Percentiles rank a stretch among this genome's conserved stretches.
Evolutionary conservation across 2,329 filamentous ascomycete genomes (phyloP).

Genomic region (Cladophialophora chaetospira): DNA sequence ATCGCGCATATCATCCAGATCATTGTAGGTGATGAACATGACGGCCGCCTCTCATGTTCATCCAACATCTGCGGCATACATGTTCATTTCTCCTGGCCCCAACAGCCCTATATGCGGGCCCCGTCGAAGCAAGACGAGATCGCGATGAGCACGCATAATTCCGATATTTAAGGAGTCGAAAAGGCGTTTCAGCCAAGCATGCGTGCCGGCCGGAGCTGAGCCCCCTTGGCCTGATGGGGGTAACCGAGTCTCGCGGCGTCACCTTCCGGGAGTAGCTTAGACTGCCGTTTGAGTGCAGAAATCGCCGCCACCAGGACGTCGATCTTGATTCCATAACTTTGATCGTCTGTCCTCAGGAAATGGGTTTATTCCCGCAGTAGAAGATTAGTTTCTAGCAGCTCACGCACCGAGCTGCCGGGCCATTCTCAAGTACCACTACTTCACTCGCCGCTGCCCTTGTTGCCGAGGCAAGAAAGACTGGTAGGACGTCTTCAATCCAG

Average conservation of each 20-base stretch:
- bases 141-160: background rate
- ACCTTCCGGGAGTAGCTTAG: background rate
- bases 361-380: too few relatives aligned
- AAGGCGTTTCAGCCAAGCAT: background rate
- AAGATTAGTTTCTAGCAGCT: too few relatives aligned
- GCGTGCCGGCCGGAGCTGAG: background rate
- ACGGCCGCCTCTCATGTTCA: background rate
- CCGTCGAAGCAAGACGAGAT: background rate
- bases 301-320: too few relatives aligned
- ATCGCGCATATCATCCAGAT: constrained; percentile 12
- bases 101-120: constrained; percentile 9
- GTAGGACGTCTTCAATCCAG: too few relatives aligned
- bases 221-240: background rate
- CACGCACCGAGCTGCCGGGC: too few relatives aligned
- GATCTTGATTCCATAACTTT: background rate
- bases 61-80: background rate
- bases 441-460: too few relatives aligned
- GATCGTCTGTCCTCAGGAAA: too few relatives aligned
- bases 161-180: background rate
- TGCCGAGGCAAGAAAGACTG: too few relatives aligned
- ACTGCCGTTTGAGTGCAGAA: too few relatives aligned
- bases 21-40: constrained; percentile 14
- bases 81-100: background rate
- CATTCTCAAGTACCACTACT: too few relatives aligned
- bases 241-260: background rate